Evolutionary conservation across 805 yeast species (phyloP).

Genomic region (Kodamaea jinghongensis): DNA sequence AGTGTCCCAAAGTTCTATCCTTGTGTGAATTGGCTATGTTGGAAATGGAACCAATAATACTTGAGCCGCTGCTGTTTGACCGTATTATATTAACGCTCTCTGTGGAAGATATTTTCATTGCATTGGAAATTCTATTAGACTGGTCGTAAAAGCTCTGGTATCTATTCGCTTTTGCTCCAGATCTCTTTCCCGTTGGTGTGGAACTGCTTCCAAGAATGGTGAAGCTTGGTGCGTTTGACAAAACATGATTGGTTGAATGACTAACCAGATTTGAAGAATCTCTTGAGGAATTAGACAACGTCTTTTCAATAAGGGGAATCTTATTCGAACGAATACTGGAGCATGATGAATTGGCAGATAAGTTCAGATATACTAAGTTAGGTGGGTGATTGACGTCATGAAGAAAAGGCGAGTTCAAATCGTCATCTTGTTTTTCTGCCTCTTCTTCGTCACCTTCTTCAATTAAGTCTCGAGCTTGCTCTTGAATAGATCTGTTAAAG

Average conservation of each 20-base stretch:
- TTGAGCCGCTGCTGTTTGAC: constrained; percentile 14
- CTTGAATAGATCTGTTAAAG: constrained; percentile 31
- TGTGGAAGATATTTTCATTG: constrained; percentile 35
- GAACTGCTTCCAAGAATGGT: constrained; percentile 7
- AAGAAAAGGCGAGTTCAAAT: constrained; percentile 7
- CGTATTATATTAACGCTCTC: constrained; percentile 25
- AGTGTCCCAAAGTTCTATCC: constrained; percentile 19
- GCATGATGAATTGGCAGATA: constrained; percentile 34
- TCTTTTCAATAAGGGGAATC: constrained; percentile 27
- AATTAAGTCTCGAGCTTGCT: constrained; percentile 18
- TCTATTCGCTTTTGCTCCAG: constrained; percentile 44
- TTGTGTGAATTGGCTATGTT: constrained; percentile 4
- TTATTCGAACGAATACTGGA: constrained; percentile 25
- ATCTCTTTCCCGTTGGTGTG: constrained; percentile 26
- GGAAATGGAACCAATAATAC: constrained; percentile 1
- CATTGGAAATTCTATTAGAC: constrained; percentile 42
- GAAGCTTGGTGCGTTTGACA: constrained; percentile 4
- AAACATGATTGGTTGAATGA: constrained; percentile 1
- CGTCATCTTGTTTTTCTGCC: constrained; percentile 10
- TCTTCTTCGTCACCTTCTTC: constrained; percentile 21
- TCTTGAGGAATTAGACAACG: constrained; percentile 32
- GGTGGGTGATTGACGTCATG: constrained; percentile 6
- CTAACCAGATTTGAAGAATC: constrained; percentile 19
- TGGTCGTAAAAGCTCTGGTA: constrained; percentile 50
- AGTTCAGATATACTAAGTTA: constrained; percentile 10